Conservation (phyloP, 208 protist species). For the Trypanosoma platydactyli region DNA sequence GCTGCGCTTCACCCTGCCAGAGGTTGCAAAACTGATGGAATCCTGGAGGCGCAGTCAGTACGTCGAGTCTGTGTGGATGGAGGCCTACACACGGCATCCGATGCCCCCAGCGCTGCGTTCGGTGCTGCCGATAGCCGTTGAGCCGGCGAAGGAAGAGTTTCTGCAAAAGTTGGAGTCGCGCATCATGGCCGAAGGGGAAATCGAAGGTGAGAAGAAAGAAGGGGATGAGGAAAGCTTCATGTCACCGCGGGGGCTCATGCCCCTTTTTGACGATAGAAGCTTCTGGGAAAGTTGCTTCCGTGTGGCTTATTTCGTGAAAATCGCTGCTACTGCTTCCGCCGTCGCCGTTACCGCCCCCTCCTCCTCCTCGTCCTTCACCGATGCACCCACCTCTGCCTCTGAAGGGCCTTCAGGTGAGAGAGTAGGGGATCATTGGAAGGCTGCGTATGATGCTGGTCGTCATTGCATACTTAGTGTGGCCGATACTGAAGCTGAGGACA, state of each 20-base stretch:
- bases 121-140: slow-evolving; percentile 10
- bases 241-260: background rate
- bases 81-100: slow-evolving; percentile 41
- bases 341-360: background rate
- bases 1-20: slow-evolving; percentile 40
- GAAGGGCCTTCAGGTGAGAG: background rate
- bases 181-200: background rate
- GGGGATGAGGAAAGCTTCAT: no score
- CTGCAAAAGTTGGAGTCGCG: slow-evolving; percentile 25
- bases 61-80: slow-evolving; percentile 28
- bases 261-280: slow-evolving; percentile 13
- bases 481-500: background rate
- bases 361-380: background rate
- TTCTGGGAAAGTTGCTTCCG: slow-evolving; percentile 26
- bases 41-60: slow-evolving; percentile 52
- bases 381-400: background rate
- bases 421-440: slow-evolving; percentile 22
- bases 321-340: background rate
- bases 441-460: slow-evolving; percentile 20
- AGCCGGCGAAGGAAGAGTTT: slow-evolving; percentile 27
- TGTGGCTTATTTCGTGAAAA: slow-evolving; percentile 18
- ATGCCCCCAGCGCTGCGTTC: slow-evolving; percentile 31
- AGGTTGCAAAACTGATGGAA: slow-evolving; percentile 52
- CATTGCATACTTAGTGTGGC: slow-evolving; percentile 11
- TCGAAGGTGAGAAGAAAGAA: no score